phyloP scores from a whole-genome alignment of 192 early-diverging fungal genomes.

The Gonapodya prolifera region DNA sequence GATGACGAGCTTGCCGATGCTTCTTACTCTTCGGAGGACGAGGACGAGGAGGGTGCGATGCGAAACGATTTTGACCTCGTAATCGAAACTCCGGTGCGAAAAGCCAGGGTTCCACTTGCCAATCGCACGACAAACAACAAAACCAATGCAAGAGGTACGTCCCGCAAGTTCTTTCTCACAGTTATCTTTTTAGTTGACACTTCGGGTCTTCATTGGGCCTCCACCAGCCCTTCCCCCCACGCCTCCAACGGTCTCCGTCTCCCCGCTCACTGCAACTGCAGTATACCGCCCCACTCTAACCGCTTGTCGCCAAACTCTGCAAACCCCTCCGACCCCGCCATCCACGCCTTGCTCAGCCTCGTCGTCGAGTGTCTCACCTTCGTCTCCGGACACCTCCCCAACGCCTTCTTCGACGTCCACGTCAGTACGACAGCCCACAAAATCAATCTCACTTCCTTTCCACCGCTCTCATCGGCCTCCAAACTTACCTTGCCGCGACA shows the following conservation, averaged over 20 bases:
- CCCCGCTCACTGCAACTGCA: neutral
- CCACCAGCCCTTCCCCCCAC: too few species aligned
- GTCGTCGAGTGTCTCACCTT: neutral
- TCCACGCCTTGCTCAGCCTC: neutral
- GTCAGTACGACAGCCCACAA: neutral
- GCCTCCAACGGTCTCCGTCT: neutral
- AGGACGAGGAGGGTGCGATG: too few species aligned
- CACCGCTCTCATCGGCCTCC: neutral
- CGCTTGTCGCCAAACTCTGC: neutral
- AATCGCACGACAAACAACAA: neutral
- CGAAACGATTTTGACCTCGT: too few species aligned
- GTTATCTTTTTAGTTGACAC: too few species aligned
- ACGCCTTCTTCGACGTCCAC: neutral
- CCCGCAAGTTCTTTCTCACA: too few species aligned
- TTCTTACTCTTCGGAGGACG: too few species aligned
- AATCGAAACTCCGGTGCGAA: neutral
- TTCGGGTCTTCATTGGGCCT: too few species aligned
- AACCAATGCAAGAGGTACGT: too few species aligned
- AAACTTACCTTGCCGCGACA: neutral
- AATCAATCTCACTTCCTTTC: neutral
- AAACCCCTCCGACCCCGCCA: neutral
- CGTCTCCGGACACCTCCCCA: neutral
- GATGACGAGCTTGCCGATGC: too few species aligned
- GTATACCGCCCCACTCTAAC: neutral
- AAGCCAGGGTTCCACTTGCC: neutral